A percentile compares a stretch with the other conserved stretches of the same genome.
Conservation (phyloP, 257 asterid genomes). For the Scutellaria baicalensis region DNA sequence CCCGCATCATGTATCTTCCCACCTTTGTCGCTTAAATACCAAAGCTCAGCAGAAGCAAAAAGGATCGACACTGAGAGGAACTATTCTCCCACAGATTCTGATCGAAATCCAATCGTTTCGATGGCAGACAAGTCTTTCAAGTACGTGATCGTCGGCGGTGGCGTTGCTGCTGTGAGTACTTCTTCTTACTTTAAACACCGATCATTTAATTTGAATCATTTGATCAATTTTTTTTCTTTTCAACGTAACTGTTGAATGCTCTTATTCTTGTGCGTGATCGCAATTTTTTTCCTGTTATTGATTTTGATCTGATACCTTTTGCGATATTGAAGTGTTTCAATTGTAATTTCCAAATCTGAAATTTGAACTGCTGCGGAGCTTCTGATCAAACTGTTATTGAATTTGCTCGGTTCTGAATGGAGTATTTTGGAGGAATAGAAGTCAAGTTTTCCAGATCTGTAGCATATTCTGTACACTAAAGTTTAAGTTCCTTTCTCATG, state of each 20-base stretch:
- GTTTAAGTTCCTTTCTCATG: not conserved
- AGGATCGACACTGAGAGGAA: not conserved
- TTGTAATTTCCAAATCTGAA: not conserved
- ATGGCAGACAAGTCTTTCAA: constrained; percentile 83
- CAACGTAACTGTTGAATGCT: not conserved
- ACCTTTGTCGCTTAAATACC: constrained; percentile 17
- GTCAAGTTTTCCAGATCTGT: not conserved
- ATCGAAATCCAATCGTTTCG: not conserved
- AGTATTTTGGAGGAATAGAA: no score
- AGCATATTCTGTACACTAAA: not conserved
- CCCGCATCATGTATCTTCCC: constrained; percentile 10
- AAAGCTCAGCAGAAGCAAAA: not conserved
- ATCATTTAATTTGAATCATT: not conserved
- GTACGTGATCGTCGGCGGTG: constrained; percentile 91
- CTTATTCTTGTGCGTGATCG: not conserved
- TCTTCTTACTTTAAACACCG: not conserved
- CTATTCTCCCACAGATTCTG: not conserved
- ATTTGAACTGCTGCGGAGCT: not conserved
- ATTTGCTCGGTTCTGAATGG: no score
- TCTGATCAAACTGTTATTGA: not conserved
- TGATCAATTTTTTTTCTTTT: not conserved
- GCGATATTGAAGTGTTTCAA: not conserved
- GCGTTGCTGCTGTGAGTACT: constrained; percentile 80
- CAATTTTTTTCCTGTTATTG: not conserved
- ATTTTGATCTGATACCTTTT: not conserved